A percentile compares a stretch with the other conserved stretches of the same genome.
These are phyloP conservation scores for Cokeromyces recurvatus DNA, from an alignment of 371 early-diverging fungal genomes.

Conservation along the genomic window DNA sequence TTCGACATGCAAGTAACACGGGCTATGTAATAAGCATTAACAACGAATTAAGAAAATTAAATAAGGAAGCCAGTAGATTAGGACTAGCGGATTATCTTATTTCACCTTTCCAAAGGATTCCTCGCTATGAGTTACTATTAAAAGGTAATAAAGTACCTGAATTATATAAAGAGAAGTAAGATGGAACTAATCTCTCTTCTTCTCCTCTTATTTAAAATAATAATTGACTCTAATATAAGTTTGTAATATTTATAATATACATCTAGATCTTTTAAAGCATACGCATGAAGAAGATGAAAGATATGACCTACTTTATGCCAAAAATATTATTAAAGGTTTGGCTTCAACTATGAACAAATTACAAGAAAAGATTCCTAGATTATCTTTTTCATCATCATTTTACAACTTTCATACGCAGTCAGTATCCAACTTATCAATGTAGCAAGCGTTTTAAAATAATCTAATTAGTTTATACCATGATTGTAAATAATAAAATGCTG, in stretches of 20 bases:
- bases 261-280: slow-evolving; percentile 21
- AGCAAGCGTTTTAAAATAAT: too few species aligned
- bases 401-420: too few species aligned
- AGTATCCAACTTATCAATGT: too few species aligned
- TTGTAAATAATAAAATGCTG: too few species aligned
- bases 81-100: slow-evolving; percentile 39
- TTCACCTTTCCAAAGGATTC: slow-evolving; percentile 40
- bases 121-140: slow-evolving; percentile 38
- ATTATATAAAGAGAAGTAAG: too few species aligned
- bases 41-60: slow-evolving; percentile 17
- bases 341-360: slow-evolving; percentile 15
- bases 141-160: slow-evolving; percentile 33
- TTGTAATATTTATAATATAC: too few species aligned
- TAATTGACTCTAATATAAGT: too few species aligned
- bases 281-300: neutral
- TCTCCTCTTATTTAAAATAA: too few species aligned
- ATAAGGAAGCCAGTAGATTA: slow-evolving; percentile 29
- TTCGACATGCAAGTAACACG: slow-evolving; percentile 32
- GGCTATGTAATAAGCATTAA: slow-evolving; percentile 32
- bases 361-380: slow-evolving; percentile 4
- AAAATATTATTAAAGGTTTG: slow-evolving; percentile 12
- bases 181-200: too few species aligned
- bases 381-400: too few species aligned
- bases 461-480: too few species aligned
- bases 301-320: slow-evolving; percentile 5